Conservation (phyloP, 2,329 filamentous ascomycete species). For the Elsinoe fawcettii region DNA sequence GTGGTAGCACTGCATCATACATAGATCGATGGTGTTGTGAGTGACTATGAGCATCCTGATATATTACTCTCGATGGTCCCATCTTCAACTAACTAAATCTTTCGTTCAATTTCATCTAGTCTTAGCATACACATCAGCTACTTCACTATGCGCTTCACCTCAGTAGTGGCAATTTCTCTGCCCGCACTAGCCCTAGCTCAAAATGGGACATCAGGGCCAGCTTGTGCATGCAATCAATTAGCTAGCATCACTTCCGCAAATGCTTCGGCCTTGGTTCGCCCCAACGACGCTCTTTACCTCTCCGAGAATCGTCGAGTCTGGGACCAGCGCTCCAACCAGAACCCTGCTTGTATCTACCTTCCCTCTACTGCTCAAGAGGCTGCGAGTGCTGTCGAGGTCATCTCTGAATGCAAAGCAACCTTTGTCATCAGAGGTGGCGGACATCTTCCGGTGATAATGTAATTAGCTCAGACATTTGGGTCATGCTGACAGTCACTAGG, state of each 20-base stretch:
- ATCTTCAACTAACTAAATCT: too few relatives aligned
- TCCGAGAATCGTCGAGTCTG: slow-evolving; percentile 11
- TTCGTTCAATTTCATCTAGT: too few relatives aligned
- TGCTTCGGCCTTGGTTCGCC: not conserved
- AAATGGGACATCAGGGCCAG: not conserved
- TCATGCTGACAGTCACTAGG: not conserved
- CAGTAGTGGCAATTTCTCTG: not conserved
- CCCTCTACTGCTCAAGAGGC: slow-evolving; percentile 7
- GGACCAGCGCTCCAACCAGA: slow-evolving; percentile 18
- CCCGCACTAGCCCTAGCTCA: not conserved
- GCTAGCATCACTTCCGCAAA: not conserved
- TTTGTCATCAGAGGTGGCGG: slow-evolving; percentile 16
- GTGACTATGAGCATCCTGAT: too few relatives aligned
- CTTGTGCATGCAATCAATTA: not conserved
- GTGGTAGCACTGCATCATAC: not conserved
- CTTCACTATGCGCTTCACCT: not conserved
- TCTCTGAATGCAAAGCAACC: not conserved
- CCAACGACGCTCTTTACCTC: slow-evolving; percentile 18
- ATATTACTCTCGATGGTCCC: too few relatives aligned
- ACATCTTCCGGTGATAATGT: slow-evolving; percentile 9
- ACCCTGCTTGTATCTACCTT: slow-evolving; percentile 12
- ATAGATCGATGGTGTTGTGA: not conserved
- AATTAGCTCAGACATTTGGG: not conserved
- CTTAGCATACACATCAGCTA: not conserved
- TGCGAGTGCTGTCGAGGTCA: not conserved